These are phyloP conservation scores for Rhodotorula babjevae DNA, from an alignment of 768 basidiomycete species.

Conservation along the genomic window DNA sequence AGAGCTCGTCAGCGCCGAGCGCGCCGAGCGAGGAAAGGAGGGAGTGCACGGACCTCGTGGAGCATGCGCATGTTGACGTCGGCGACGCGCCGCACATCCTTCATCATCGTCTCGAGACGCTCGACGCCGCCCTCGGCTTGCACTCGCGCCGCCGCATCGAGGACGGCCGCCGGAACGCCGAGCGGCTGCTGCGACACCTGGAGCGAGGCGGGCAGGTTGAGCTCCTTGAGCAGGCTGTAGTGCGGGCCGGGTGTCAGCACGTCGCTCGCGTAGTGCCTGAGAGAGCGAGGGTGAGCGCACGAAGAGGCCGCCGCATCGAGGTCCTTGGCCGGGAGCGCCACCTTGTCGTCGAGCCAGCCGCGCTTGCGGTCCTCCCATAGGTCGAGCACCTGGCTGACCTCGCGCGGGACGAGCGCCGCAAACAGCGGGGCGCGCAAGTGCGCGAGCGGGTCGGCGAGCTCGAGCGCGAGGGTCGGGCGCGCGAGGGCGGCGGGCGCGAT, in stretches of 20 bases:
- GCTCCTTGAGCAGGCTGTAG: slow-evolving; percentile 57
- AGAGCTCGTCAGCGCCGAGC: neutral
- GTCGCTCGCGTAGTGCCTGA: too few species aligned
- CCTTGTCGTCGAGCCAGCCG: slow-evolving; percentile 50
- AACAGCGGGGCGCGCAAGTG: slow-evolving; percentile 54
- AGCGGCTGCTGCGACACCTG: slow-evolving; percentile 78
- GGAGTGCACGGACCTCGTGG: slow-evolving; percentile 60
- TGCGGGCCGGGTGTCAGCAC: neutral
- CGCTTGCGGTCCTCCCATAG: slow-evolving; percentile 81
- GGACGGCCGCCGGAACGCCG: slow-evolving; percentile 78
- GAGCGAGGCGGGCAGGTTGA: slow-evolving; percentile 74
- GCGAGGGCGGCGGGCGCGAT: slow-evolving; percentile 67
- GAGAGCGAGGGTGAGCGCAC: too few species aligned
- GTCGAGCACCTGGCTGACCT: slow-evolving; percentile 64
- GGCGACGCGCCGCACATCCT: slow-evolving; percentile 66
- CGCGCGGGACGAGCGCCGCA: slow-evolving; percentile 71
- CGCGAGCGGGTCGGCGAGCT: slow-evolving; percentile 44
- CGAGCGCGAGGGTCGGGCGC: slow-evolving; percentile 55
- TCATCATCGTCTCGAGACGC: slow-evolving; percentile 65
- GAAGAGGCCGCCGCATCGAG: slow-evolving; percentile 61
- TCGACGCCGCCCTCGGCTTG: slow-evolving; percentile 69
- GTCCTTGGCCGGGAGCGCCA: slow-evolving; percentile 56
- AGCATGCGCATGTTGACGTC: slow-evolving; percentile 60
- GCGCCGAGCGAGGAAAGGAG: neutral
- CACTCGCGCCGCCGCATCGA: slow-evolving; percentile 80